phyloP scores from a whole-genome alignment of 768 basidiomycete species.

The Termitomyces sp. region DNA sequence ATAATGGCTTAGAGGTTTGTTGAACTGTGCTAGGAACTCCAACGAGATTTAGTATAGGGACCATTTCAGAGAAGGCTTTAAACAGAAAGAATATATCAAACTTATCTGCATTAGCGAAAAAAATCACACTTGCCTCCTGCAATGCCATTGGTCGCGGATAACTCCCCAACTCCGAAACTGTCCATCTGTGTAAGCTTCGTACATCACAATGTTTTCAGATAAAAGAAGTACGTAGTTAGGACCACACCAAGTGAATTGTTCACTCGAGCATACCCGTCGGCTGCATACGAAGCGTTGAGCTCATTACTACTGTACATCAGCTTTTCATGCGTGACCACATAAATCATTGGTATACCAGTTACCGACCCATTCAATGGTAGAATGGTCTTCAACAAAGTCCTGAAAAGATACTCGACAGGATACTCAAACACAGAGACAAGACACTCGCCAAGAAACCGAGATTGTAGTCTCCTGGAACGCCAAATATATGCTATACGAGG shows the following conservation, averaged over 20 bases:
- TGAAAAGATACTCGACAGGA: conserved; percentile 20
- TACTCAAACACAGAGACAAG: background rate
- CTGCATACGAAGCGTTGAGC: conserved; percentile 87
- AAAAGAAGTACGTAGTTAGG: conserved; percentile 59
- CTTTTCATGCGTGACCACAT: background rate
- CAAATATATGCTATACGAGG: conserved; percentile 61
- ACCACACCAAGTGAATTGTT: conserved; percentile 74
- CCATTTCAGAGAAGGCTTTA: conserved; percentile 77
- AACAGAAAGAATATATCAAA: background rate
- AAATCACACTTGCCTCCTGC: conserved; percentile 49
- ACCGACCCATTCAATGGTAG: conserved; percentile 79
- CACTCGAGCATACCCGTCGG: conserved; percentile 89
- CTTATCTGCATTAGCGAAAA: background rate
- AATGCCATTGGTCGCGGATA: conserved; percentile 82
- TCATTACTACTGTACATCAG: conserved; percentile 51
- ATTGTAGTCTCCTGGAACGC: conserved; percentile 83
- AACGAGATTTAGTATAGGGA: conserved; percentile 86
- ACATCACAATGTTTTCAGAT: background rate
- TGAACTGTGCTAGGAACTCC: conserved; percentile 31
- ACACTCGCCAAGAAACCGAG: conserved; percentile 51
- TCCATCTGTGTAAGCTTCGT: background rate
- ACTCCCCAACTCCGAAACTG: conserved; percentile 88
- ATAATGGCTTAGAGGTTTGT: conserved; percentile 6
- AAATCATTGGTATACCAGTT: conserved; percentile 48
- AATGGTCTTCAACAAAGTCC: conserved; percentile 80